phyloP scores from a whole-genome alignment of 2,329 filamentous ascomycete genomes.

The Leptographium flavum region DNA sequence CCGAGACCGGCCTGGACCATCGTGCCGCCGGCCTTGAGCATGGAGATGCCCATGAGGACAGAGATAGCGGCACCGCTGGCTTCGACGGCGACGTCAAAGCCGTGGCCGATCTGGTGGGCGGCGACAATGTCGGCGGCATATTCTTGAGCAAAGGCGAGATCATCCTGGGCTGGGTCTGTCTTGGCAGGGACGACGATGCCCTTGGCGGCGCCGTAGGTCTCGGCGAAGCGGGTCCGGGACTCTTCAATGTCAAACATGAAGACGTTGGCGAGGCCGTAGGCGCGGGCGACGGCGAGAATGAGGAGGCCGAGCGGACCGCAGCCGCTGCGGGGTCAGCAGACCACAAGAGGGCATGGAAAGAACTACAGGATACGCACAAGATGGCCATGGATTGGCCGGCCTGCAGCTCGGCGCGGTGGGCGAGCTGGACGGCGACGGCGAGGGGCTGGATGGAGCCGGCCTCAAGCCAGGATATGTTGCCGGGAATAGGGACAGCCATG shows the following conservation, averaged over 20 bases:
- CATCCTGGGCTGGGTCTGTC: conserved; percentile 5
- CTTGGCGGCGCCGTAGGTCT: conserved; percentile 12
- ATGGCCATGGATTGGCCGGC: conserved; percentile 14
- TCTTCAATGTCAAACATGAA: conserved; percentile 17
- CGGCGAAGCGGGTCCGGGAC: conserved; percentile 13
- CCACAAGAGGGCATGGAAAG: not conserved
- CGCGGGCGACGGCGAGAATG: conserved; percentile 14
- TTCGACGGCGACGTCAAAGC: conserved; percentile 14
- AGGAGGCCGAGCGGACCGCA: conserved; percentile 17
- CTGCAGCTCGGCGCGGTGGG: conserved; percentile 27
- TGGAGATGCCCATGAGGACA: conserved; percentile 13
- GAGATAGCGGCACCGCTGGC: conserved; percentile 14
- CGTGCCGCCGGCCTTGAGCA: conserved; percentile 14
- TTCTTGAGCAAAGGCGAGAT: not conserved
- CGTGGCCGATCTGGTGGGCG: conserved; percentile 9
- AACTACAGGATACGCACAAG: conserved; percentile 12
- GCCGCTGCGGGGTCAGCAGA: conserved; percentile 9
- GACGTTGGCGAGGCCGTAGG: conserved; percentile 15
- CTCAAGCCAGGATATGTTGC: conserved; percentile 43
- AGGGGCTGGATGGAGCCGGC: conserved; percentile 53
- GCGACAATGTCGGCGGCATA: conserved; percentile 6
- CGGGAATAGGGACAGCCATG: conserved; percentile 53
- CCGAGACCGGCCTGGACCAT: conserved; percentile 14
- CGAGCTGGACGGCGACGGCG: conserved; percentile 47
- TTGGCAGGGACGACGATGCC: conserved; percentile 11